phyloP scores from a whole-genome alignment of 1,139 yeast genomes.

The Magnusiomyces paraingens region DNA sequence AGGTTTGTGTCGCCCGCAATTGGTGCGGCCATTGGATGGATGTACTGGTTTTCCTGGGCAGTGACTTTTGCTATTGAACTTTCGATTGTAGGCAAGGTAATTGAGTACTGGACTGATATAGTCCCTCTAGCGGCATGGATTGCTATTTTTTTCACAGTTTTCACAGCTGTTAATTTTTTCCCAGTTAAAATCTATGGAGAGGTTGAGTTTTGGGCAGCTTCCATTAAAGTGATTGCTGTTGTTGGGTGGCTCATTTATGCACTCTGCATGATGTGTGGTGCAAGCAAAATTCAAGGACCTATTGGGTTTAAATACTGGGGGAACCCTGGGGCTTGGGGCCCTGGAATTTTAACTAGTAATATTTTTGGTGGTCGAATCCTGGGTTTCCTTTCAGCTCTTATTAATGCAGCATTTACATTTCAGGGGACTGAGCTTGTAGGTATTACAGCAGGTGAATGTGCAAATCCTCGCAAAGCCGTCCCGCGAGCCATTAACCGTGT shows the following conservation, averaged over 20 bases:
- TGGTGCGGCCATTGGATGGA: constrained; percentile 56
- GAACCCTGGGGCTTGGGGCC: constrained; percentile 32
- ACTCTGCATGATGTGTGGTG: constrained; percentile 52
- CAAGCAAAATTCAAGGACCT: constrained; percentile 43
- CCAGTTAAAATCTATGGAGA: constrained; percentile 58
- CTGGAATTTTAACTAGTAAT: constrained; percentile 45
- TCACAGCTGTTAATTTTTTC: constrained; percentile 46
- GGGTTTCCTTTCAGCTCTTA: constrained; percentile 45
- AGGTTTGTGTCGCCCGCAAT: constrained; percentile 56
- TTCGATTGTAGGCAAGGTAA: constrained; percentile 52
- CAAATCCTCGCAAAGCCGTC: constrained; percentile 51
- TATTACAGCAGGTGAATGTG: constrained; percentile 60
- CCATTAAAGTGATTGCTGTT: constrained; percentile 50
- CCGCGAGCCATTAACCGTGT: constrained; percentile 55
- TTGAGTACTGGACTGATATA: constrained; percentile 56
- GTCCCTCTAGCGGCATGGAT: constrained; percentile 52
- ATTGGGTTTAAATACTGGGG: constrained; percentile 48
- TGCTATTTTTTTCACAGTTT: constrained; percentile 52
- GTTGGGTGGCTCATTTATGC: constrained; percentile 57
- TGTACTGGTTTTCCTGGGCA: constrained; percentile 63
- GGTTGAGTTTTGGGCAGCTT: constrained; percentile 60
- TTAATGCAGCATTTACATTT: constrained; percentile 60
- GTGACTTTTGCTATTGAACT: constrained; percentile 56
- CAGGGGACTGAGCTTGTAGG: constrained; percentile 65
- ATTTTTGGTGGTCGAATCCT: constrained; percentile 40